phyloP scores from a whole-genome alignment of 2,329 filamentous ascomycete species.

The Pestalotiopsis sp. region DNA sequence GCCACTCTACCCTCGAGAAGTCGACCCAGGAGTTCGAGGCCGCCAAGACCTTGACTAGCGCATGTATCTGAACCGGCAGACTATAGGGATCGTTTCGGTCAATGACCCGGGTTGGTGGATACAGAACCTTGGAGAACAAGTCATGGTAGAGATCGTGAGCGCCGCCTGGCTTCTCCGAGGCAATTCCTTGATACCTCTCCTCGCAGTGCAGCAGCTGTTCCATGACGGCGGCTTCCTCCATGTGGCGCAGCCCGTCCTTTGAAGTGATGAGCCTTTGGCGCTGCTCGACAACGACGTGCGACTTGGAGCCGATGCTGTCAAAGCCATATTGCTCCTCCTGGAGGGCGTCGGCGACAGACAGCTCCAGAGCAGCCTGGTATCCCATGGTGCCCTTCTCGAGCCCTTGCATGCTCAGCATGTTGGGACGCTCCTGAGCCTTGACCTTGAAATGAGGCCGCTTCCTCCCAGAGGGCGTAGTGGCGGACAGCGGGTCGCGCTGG shows the following conservation, averaged over 20 bases:
- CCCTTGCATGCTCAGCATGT: conserved; percentile 72
- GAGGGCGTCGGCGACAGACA: conserved; percentile 64
- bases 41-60: conserved; percentile 65
- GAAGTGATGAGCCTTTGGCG: conserved; percentile 56
- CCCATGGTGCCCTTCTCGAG: conserved; percentile 71
- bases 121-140: conserved; percentile 59
- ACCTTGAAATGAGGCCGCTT: conserved; percentile 59
- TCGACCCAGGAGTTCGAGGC: conserved; percentile 71
- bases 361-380: conserved; percentile 66
- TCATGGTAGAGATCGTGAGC: conserved; percentile 62
- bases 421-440: conserved; percentile 62
- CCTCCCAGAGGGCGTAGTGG: conserved; percentile 41
- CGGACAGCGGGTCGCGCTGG: conserved; percentile 44
- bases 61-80: conserved; percentile 68
- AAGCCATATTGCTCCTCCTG: conserved; percentile 63
- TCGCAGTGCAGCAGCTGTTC: conserved; percentile 59
- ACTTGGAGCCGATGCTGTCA: conserved; percentile 54
- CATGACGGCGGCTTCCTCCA: conserved; percentile 58
- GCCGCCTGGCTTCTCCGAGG: conserved; percentile 48
- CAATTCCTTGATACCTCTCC: conserved; percentile 53
- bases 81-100: conserved; percentile 61
- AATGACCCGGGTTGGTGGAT: conserved; percentile 55
- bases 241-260: conserved; percentile 52
- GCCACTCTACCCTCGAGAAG: conserved; percentile 73
- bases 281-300: conserved; percentile 55